Evolutionary conservation across 2,329 filamentous ascomycete genomes (phyloP).

Genomic region (Exophiala bonariae): DNA sequence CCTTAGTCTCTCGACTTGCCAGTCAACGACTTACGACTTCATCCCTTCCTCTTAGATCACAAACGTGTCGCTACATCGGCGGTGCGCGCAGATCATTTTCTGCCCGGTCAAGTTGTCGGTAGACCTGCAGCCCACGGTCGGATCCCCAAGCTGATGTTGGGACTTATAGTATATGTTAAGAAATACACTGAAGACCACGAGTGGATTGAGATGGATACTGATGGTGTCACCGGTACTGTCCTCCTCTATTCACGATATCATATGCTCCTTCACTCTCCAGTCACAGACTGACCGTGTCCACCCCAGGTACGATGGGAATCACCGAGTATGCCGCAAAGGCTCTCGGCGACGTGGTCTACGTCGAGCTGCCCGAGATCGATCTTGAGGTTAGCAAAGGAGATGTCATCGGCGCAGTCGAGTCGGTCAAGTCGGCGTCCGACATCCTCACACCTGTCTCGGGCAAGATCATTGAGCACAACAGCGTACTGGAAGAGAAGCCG

Average conservation of each 20-base stretch:
- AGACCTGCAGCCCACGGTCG: too few relatives aligned
- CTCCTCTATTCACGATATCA: background rate
- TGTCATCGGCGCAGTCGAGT: conserved; percentile 90
- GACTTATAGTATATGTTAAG: conserved; percentile 53
- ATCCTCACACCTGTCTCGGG: conserved; percentile 87
- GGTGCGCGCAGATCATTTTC: conserved; percentile 16
- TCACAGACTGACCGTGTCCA: background rate
- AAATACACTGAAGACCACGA: conserved; percentile 97
- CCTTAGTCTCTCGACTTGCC: conserved; percentile 12
- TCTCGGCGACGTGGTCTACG: conserved; percentile 94
- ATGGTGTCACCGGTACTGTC: conserved; percentile 72
- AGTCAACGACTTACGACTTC: conserved; percentile 5
- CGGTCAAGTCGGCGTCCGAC: conserved; percentile 96
- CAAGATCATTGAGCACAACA: conserved; percentile 73
- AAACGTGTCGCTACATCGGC: conserved; percentile 6
- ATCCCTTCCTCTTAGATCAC: background rate
- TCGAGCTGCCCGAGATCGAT: conserved; percentile 79
- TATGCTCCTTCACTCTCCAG: conserved; percentile 20
- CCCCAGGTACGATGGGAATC: conserved; percentile 71
- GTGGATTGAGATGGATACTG: conserved; percentile 86
- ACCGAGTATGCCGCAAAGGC: conserved; percentile 87
- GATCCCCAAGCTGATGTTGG: background rate
- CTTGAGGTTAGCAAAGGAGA: conserved; percentile 73
- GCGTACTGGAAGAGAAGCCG: conserved; percentile 77
- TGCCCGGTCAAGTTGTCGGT: conserved; percentile 18